Conservation (phyloP, 2,329 filamentous ascomycete genomes). For the Dactylella cylindrospora region DNA sequence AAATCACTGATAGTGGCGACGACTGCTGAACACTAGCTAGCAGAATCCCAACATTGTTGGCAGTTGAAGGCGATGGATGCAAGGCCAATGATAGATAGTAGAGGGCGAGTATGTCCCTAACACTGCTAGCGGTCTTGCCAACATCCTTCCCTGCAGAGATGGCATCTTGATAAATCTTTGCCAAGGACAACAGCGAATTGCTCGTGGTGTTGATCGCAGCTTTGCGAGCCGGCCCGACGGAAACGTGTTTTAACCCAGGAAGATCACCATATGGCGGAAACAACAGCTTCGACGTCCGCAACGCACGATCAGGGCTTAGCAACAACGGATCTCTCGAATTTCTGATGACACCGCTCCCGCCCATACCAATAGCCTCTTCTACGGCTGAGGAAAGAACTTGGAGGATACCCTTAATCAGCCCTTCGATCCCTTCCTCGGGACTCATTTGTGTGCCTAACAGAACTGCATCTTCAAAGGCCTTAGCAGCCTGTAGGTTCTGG, state of each 20-base stretch:
- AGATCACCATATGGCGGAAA: constrained; percentile 75
- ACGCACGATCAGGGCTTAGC: constrained; percentile 77
- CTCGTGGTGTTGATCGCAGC: constrained; percentile 90
- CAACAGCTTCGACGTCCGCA: constrained; percentile 77
- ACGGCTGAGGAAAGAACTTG: constrained; percentile 63
- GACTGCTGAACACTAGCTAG: constrained; percentile 88
- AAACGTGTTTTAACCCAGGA: constrained; percentile 73
- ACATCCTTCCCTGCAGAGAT: constrained; percentile 72
- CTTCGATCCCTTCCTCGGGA: constrained; percentile 68
- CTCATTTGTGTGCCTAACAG: constrained; percentile 75
- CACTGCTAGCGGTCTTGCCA: constrained; percentile 68
- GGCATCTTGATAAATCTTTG: constrained; percentile 96
- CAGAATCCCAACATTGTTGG: constrained; percentile 96
- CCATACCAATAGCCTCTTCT: constrained; percentile 51
- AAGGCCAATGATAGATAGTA: constrained; percentile 94
- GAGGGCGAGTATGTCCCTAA: constrained; percentile 87
- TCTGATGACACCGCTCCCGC: constrained; percentile 48
- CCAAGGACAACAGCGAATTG: constrained; percentile 88
- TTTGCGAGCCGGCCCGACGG: constrained; percentile 70
- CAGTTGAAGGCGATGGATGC: constrained; percentile 93
- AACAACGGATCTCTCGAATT: constrained; percentile 66
- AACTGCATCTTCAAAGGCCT: constrained; percentile 92
- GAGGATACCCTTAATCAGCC: constrained; percentile 77
- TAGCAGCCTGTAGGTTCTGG: constrained; percentile 75
- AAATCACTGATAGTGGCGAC: constrained; percentile 51